Conservation (phyloP, 1,139 yeast genomes). For the Protomyces gravidus region DNA sequence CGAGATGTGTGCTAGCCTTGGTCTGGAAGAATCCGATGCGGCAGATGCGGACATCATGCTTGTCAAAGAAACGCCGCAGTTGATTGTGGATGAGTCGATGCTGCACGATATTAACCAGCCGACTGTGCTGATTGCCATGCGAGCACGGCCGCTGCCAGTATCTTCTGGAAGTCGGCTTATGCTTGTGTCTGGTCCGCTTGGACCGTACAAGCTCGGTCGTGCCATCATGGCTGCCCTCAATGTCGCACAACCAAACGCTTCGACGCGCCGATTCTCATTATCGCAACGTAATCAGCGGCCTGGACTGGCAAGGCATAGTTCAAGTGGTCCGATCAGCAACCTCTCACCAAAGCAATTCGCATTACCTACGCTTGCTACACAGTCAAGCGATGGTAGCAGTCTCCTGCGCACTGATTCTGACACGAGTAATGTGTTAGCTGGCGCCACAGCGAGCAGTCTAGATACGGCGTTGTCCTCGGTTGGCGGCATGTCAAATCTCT, state of each 20-base stretch:
- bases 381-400: not conserved
- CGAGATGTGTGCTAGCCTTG: slow-evolving; percentile 3
- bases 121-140: slow-evolving; percentile 2
- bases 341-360: not conserved
- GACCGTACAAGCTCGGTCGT: slow-evolving; percentile 16
- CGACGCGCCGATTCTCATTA: not conserved
- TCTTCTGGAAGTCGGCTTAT: not conserved
- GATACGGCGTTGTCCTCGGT: not conserved
- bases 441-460: not conserved
- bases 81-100: not conserved
- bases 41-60: slow-evolving; percentile 9
- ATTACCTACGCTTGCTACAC: not conserved
- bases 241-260: not conserved
- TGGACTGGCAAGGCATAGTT: not conserved
- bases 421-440: not conserved
- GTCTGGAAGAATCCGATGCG: slow-evolving; percentile 1
- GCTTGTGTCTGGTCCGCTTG: slow-evolving; percentile 6
- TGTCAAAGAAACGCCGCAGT: not conserved
- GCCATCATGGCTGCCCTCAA: slow-evolving; percentile 5
- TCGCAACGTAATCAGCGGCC: not conserved
- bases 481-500: not conserved
- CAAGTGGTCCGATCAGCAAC: not conserved
- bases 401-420: not conserved
- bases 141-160: not conserved
- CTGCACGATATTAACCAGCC: slow-evolving; percentile 3